A percentile compares a stretch with the other conserved stretches of the same genome.
Conservation (phyloP, 1,284 basidiomycete genomes). For the Amylostereum chailletii region DNA sequence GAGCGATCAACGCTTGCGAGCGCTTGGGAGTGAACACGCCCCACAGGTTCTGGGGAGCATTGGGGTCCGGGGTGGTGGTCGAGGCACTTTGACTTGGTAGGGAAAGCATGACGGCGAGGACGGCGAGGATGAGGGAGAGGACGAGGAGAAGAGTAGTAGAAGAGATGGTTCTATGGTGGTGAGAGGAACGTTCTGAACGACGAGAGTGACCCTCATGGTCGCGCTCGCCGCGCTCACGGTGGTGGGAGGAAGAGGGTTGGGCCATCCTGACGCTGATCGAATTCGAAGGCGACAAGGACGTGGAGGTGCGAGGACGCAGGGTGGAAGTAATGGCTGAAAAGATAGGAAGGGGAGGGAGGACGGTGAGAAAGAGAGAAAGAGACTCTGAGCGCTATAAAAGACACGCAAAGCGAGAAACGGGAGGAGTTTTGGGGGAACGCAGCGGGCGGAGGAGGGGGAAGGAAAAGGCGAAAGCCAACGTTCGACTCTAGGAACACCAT, state of each 20-base stretch:
- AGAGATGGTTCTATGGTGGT: constrained; percentile 76
- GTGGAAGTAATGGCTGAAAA: constrained; percentile 51
- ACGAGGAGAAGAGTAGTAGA: constrained; percentile 81
- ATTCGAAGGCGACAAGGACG: constrained; percentile 72
- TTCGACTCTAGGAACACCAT: constrained; percentile 12
- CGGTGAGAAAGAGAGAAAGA: constrained; percentile 6
- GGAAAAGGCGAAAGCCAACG: constrained; percentile 6
- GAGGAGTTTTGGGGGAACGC: constrained; percentile 9
- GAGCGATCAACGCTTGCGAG: constrained; percentile 65
- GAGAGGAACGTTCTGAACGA: constrained; percentile 36
- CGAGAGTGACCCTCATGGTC: constrained; percentile 16
- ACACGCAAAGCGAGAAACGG: constrained; percentile 4
- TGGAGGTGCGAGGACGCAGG: constrained; percentile 44
- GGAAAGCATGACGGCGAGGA: constrained; percentile 78
- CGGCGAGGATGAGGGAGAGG: constrained; percentile 72
- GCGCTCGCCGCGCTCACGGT: constrained; percentile 43
- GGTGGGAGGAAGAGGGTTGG: constrained; percentile 75
- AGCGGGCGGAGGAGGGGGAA: constrained; percentile 9
- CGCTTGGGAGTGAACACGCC: constrained; percentile 72
- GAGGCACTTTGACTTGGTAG: constrained; percentile 37
- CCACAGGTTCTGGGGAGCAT: constrained; percentile 45
- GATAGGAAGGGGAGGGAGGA: constrained; percentile 13
- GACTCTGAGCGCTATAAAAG: background rate
- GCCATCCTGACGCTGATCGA: constrained; percentile 74
- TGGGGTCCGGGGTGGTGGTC: constrained; percentile 26